Conservation (phyloP, 2,329 filamentous ascomycete species). For the Pyrenochaeta sp. region DNA sequence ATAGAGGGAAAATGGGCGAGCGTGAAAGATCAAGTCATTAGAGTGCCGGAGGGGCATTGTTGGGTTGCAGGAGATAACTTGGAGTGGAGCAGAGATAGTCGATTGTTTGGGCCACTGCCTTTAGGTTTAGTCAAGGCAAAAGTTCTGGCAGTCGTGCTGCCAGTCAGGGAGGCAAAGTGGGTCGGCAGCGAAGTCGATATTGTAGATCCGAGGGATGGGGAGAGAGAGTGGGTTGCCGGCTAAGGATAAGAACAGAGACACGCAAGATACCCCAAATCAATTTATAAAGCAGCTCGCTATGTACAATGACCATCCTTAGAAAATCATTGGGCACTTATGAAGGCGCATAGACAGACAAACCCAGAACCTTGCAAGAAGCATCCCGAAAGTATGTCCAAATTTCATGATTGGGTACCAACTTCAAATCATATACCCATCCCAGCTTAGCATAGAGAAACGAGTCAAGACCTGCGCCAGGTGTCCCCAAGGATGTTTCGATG, state of each 20-base stretch:
- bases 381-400: no score
- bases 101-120: constrained; percentile 85
- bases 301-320: no score
- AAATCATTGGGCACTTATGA: no score
- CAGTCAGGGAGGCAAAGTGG: constrained; percentile 36
- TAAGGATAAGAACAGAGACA: not conserved
- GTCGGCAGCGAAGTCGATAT: constrained; percentile 27
- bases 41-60: constrained; percentile 90
- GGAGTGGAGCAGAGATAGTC: constrained; percentile 82
- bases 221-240: constrained; percentile 18
- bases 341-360: no score
- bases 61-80: constrained; percentile 92
- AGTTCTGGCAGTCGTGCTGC: constrained; percentile 62
- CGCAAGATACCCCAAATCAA: no score
- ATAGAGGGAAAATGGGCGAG: constrained; percentile 36
- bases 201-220: constrained; percentile 10
- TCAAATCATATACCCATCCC: no score
- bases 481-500: no score
- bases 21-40: constrained; percentile 63
- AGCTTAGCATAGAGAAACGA: no score
- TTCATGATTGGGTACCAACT: no score
- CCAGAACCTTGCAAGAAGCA: no score
- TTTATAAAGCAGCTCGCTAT: no score
- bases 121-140: constrained; percentile 86
- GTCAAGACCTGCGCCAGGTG: no score